These are phyloP conservation scores for Dactylonectria estremocensis DNA, from an alignment of 2,329 filamentous ascomycete genomes.

Conservation along the genomic window DNA sequence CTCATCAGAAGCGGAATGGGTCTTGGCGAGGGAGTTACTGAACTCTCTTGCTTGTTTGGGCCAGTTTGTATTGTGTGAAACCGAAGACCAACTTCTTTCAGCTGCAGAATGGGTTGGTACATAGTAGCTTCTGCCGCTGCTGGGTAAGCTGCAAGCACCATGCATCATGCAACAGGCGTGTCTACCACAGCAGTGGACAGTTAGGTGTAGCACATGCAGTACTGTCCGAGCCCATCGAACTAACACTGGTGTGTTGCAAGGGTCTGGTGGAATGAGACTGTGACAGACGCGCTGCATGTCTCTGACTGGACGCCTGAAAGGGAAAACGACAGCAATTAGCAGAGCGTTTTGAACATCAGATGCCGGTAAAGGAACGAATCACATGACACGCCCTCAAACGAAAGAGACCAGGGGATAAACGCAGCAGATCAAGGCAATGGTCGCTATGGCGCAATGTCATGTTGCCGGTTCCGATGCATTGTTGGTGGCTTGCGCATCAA, in stretches of 20 bases:
- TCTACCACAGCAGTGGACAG: neutral
- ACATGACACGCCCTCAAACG: neutral
- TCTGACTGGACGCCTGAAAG: neutral
- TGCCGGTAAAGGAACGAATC: neutral
- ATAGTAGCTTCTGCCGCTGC: neutral
- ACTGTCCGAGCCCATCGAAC: slow-evolving; percentile 13
- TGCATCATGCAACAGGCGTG: slow-evolving; percentile 18
- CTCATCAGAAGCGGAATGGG: slow-evolving; percentile 29
- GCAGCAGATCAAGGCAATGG: neutral
- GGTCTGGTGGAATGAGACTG: slow-evolving; percentile 23
- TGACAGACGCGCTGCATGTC: neutral
- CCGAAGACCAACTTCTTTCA: slow-evolving; percentile 11
- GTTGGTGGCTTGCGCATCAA: neutral
- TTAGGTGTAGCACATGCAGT: slow-evolving; percentile 8
- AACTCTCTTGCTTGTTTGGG: neutral
- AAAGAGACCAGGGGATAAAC: too few species aligned
- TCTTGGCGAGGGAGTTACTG: slow-evolving; percentile 25
- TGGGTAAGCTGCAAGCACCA: slow-evolving; percentile 15
- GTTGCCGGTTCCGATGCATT: neutral
- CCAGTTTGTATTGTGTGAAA: slow-evolving; percentile 5
- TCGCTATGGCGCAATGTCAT: neutral
- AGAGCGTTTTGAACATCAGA: neutral
- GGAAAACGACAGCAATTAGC: neutral
- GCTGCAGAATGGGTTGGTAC: neutral
- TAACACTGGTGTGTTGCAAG: slow-evolving; percentile 25